Percentiles rank a stretch among this genome's conserved stretches.
These are phyloP conservation scores for Hygrophoropsis aurantiaca DNA, from an alignment of 768 basidiomycete species.

Conservation along the genomic window DNA sequence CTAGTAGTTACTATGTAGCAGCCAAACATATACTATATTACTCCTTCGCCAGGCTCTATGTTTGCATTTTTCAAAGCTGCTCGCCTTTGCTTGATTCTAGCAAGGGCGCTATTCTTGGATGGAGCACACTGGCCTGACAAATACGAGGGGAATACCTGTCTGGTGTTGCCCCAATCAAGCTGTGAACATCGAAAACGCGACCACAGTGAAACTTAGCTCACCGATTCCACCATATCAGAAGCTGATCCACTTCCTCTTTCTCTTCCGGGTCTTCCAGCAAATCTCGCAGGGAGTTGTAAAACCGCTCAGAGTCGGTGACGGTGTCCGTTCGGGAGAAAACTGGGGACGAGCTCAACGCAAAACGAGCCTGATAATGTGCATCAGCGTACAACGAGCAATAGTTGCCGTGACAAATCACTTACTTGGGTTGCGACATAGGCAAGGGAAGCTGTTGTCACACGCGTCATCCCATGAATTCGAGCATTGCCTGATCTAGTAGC, in stretches of 20 bases:
- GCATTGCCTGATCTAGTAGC: slow-evolving; percentile 25
- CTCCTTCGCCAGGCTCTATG: too few species aligned
- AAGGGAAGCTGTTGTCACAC: slow-evolving; percentile 14
- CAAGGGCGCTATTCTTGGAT: too few species aligned
- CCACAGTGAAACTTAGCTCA: slow-evolving; percentile 1
- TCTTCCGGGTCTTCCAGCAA: slow-evolving; percentile 20
- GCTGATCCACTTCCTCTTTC: slow-evolving; percentile 14
- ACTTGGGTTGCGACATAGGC: slow-evolving; percentile 21
- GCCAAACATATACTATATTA: too few species aligned
- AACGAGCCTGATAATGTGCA: slow-evolving; percentile 9
- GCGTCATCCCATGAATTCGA: slow-evolving; percentile 14
- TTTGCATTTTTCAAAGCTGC: too few species aligned
- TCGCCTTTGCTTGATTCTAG: too few species aligned
- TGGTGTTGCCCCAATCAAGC: too few species aligned
- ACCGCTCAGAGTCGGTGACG: slow-evolving; percentile 21
- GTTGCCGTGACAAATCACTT: background rate
- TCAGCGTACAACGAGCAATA: background rate
- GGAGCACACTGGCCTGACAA: too few species aligned
- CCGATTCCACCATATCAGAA: slow-evolving; percentile 19
- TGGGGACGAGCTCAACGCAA: slow-evolving; percentile 14
- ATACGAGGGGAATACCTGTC: too few species aligned
- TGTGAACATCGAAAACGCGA: too few species aligned
- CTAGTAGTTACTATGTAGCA: too few species aligned
- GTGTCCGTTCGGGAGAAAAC: slow-evolving; percentile 18
- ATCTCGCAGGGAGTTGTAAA: slow-evolving; percentile 19